Percentiles rank a stretch among this genome's conserved stretches.
Evolutionary conservation across 305 asterid species (phyloP).

Genomic region (Fraxinus ornus): DNA sequence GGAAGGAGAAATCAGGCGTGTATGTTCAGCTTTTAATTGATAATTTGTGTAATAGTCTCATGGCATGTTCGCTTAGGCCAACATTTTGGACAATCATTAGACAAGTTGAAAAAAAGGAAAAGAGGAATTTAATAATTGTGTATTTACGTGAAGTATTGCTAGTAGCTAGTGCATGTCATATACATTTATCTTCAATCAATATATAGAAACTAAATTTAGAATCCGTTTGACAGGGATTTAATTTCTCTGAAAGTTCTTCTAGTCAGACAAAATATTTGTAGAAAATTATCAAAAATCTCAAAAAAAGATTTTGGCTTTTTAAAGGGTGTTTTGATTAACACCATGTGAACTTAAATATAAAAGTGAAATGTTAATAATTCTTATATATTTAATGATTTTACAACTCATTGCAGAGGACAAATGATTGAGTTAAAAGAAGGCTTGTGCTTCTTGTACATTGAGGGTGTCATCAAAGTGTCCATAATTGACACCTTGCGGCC

Average conservation of each 20-base stretch:
- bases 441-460: too few species aligned
- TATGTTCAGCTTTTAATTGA: slow-evolving; percentile 51
- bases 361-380: background rate
- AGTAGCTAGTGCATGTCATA: background rate
- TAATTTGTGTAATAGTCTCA: background rate
- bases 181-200: background rate
- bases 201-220: background rate
- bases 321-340: background rate
- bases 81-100: background rate
- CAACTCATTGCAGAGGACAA: background rate
- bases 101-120: background rate
- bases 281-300: background rate
- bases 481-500: too few species aligned
- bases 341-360: background rate
- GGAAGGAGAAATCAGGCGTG: slow-evolving; percentile 61
- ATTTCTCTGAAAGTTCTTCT: background rate
- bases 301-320: background rate
- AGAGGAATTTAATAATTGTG: background rate
- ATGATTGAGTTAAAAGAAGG: background rate
- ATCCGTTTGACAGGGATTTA: background rate
- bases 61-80: background rate
- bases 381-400: background rate
- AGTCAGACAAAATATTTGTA: background rate
- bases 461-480: too few species aligned
- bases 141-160: background rate